Percentiles rank a stretch among this genome's conserved stretches.
Evolutionary conservation across 768 basidiomycete species (phyloP).

Genomic region (Lentinus tigrinus): DNA sequence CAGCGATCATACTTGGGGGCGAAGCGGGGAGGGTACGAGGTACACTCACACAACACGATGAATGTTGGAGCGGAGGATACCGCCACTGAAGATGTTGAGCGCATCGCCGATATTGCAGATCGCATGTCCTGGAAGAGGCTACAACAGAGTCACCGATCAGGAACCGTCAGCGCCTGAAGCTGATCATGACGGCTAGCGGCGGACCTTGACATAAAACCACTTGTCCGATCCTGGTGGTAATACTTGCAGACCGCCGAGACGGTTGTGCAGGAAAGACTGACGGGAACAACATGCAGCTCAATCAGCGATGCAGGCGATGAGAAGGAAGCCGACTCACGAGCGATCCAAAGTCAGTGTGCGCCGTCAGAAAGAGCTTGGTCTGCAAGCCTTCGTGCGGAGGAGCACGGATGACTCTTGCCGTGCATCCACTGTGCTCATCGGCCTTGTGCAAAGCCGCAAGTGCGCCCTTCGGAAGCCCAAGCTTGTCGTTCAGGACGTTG

Average conservation of each 20-base stretch:
- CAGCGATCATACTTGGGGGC: background rate
- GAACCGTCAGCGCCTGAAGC: too few relatives aligned
- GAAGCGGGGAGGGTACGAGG: background rate
- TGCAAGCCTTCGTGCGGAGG: conserved; percentile 23
- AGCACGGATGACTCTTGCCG: conserved; percentile 34
- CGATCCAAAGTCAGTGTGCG: conserved; percentile 37
- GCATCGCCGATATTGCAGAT: conserved; percentile 51
- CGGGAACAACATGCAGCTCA: too few relatives aligned
- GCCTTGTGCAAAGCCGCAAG: conserved; percentile 27
- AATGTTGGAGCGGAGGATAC: conserved; percentile 64
- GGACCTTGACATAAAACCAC: conserved; percentile 69
- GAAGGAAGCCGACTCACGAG: conserved; percentile 25
- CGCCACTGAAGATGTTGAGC: conserved; percentile 59
- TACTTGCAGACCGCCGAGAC: conserved; percentile 69
- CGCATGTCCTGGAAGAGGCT: conserved; percentile 34
- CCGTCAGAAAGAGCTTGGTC: conserved; percentile 29
- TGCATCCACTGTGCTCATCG: conserved; percentile 30
- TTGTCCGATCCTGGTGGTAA: conserved; percentile 55
- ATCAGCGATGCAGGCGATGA: too few relatives aligned
- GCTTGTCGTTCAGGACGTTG: conserved; percentile 29
- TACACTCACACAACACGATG: conserved; percentile 56
- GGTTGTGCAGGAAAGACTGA: conserved; percentile 65
- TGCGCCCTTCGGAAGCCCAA: conserved; percentile 32
- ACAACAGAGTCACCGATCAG: background rate
- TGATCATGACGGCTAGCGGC: too few relatives aligned